A percentile compares a stretch with the other conserved stretches of the same genome.
These are phyloP conservation scores for Neonectria magnoliae DNA, from an alignment of 2,329 filamentous ascomycete species.

Conservation along the genomic window DNA sequence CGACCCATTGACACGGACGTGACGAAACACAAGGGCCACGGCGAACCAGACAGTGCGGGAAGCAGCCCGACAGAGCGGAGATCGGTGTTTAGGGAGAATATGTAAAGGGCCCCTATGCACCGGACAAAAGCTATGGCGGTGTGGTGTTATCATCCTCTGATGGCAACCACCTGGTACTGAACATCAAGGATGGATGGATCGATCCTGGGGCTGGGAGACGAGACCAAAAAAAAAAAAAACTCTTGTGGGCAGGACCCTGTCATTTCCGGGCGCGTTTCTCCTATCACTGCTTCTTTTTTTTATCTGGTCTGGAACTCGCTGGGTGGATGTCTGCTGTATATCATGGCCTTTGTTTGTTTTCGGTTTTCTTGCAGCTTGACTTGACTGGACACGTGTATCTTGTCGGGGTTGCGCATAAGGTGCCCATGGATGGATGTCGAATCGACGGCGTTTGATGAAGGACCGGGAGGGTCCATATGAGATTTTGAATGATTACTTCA, in stretches of 20 bases:
- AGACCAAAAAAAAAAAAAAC: constrained; percentile 19
- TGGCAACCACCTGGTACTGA: not conserved
- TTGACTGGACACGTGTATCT: constrained; percentile 26
- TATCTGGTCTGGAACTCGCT: constrained; percentile 22
- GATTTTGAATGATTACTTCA: constrained; percentile 22
- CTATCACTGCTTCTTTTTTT: not conserved
- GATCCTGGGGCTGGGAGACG: not conserved
- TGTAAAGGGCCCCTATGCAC: constrained; percentile 53
- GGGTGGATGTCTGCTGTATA: constrained; percentile 36
- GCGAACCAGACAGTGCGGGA: constrained; percentile 51
- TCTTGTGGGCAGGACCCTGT: constrained; percentile 20
- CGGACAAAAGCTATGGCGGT: not conserved
- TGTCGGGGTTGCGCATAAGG: constrained; percentile 11
- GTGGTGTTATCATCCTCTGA: not conserved
- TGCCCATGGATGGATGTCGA: constrained; percentile 21
- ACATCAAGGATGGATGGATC: not conserved
- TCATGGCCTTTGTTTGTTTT: constrained; percentile 25
- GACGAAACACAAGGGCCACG: constrained; percentile 38
- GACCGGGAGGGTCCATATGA: constrained; percentile 18
- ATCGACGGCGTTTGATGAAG: constrained; percentile 34
- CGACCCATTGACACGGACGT: constrained; percentile 70
- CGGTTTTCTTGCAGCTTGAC: constrained; percentile 11
- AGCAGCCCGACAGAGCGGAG: constrained; percentile 74
- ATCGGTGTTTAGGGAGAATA: constrained; percentile 76
- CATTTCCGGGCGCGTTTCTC: not conserved